Evolutionary conservation across 139 green algal genomes (phyloP), one percentile per base, ranked within the genome.

Genomic region (Penium margaritaceum): DNA sequence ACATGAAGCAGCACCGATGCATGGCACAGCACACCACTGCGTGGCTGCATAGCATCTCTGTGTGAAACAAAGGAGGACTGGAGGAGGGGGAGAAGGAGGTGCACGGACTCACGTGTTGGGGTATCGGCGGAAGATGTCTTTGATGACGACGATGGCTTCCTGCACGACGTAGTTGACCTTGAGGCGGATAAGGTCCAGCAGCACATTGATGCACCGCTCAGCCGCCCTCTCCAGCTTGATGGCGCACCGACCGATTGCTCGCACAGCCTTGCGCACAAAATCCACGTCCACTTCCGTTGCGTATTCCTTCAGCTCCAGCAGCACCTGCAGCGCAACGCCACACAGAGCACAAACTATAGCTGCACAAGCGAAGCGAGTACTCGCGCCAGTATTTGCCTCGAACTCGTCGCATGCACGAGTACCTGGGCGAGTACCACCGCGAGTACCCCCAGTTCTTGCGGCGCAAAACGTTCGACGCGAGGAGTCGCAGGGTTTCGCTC

Each of bases 301-400:
- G 67, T 99, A 99, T 84, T 99, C 95, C 84, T 97, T 97, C 71
- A 99, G 91, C 84, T 99, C 95, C 37, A 96, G 81, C 41, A 99
- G 88, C 35, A 99, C 91, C 83, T 91, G 51, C n/a, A n/a, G n/a
- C n/a, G n/a, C n/a, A n/a, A n/a, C n/a, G n/a, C n/a, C n/a, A n/a
- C n/a, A n/a, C n/a, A n/a, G n/a, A n/a, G n/a, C n/a, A n/a, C n/a
- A n/a, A n/a, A n/a, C n/a, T n/a, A n/a, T n/a, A n/a, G n/a, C n/a
- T n/a, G n/a, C n/a, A n/a, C n/a, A n/a, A n/a, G n/a, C n/a, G n/a
- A n/a, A n/a, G n/a, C n/a, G n/a, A n/a, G n/a, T n/a, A n/a, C n/a
- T n/a, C n/a, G n/a, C n/a, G n/a, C n/a, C n/a, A n/a, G n/a, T n/a
- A n/a, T n/a, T n/a, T n/a, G n/a, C n/a, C n/a, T n/a, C n/a, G n/a